Evolutionary conservation across 352 stramenopile species (phyloP).

Genomic region (Globisporangium alternatum): DNA sequence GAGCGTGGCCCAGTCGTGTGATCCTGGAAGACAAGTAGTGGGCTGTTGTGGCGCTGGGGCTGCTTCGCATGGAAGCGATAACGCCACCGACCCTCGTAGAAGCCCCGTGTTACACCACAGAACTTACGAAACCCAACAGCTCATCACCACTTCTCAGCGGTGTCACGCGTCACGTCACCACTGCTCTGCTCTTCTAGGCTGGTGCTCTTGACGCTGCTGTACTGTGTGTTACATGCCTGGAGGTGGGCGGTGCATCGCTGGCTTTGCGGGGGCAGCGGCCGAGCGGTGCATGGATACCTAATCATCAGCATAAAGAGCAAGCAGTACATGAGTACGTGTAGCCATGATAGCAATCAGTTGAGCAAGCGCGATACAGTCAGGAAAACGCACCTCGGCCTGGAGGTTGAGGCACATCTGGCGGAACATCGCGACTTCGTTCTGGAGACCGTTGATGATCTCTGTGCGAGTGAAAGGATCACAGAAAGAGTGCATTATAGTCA

Average conservation of each 20-base stretch:
- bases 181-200: no score
- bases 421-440: slow-evolving; percentile 83
- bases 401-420: slow-evolving; percentile 81
- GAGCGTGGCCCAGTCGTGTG: no score
- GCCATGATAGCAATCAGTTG: not conserved
- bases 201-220: not conserved
- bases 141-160: no score
- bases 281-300: slow-evolving; percentile 17
- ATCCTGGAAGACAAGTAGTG: no score
- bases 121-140: no score
- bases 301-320: not conserved
- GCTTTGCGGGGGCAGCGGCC: not conserved
- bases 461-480: not conserved
- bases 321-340: not conserved
- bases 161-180: no score
- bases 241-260: slow-evolving; percentile 11
- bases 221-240: slow-evolving; percentile 19
- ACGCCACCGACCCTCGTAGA: no score
- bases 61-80: no score
- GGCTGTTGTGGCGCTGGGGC: no score
- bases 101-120: no score
- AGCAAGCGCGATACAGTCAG: not conserved
- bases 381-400: slow-evolving; percentile 58
- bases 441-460: slow-evolving; percentile 58
- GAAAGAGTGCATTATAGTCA: not conserved